These are phyloP conservation scores for Rhododendron mucronatum DNA, from an alignment of 148 eudicot species.

Conservation along the genomic window DNA sequence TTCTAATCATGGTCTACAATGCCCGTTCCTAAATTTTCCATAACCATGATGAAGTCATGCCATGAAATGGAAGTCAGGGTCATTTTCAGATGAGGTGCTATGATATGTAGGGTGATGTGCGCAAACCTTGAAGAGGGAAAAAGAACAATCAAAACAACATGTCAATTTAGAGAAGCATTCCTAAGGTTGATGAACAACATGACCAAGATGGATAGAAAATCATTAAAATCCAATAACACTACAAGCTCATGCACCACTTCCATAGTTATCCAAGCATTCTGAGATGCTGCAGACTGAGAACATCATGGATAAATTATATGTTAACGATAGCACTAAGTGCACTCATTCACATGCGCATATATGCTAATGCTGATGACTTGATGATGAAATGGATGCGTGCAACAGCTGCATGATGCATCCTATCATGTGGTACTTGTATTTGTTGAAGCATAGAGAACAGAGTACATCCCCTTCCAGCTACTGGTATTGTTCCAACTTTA, in stretches of 20 bases:
- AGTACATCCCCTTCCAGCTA: constrained; percentile 91
- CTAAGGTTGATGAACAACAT: background rate
- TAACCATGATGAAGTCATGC: constrained; percentile 8
- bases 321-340: constrained; percentile 46
- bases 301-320: constrained; percentile 44
- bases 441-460: constrained; percentile 61
- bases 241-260: constrained; percentile 42
- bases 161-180: constrained; percentile 3
- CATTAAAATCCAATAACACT: constrained; percentile 18
- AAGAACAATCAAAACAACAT: background rate
- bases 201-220: constrained; percentile 4
- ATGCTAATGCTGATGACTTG: constrained; percentile 64
- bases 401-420: constrained; percentile 90
- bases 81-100: constrained; percentile 9
- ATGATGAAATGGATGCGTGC: constrained; percentile 65
- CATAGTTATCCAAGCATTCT: constrained; percentile 21
- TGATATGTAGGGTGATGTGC: background rate
- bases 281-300: constrained; percentile 26
- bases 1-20: background rate
- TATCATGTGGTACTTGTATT: constrained; percentile 55
- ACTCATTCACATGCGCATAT: constrained; percentile 45
- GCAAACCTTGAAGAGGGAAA: background rate
- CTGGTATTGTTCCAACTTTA: constrained; percentile 38
- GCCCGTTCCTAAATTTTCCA: background rate
- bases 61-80: constrained; percentile 6